Base-by-base conservation (phyloP, 2,329 filamentous ascomycete genomes). In the Epichloe sp. region DNA sequence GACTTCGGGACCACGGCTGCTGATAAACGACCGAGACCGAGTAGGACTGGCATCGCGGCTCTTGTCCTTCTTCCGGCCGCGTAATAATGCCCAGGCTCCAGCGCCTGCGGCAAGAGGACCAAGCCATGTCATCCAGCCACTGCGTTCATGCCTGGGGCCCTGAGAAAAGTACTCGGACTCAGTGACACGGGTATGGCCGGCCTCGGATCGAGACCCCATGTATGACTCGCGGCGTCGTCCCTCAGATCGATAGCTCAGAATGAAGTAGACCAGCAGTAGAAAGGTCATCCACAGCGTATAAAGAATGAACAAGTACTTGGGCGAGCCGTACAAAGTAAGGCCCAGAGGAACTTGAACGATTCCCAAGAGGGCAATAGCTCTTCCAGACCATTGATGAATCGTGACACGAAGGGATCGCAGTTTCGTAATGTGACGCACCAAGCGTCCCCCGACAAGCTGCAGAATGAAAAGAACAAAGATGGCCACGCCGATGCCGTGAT, bases 321-420 rank as follows among this genome's bases (percentile, higher is more conserved):
- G 91, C 34, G 90, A 95, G 5, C 93, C 93, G 61, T 96, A 98
- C 1, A 98, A 74, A 0, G 90, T 90, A 45, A 98, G 74, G 0
- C 93, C 93, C 0, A 98, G 75, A 0, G 93, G 86, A 11, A 98
- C 80, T 64, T 98, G 93, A 3, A 83, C 78, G 57, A 97, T 82
- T 0, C 88, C 93, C 4, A 98, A 73, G 17, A 97, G 68, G 3
- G 86, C 85, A 59, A 91, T 80, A 0, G 79, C 71, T 52, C 90
- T 77, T 17, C 93, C 93, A 17, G 86, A 70, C 88, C 93, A 96
- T 63, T 90, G 86, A 69, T 98, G 93, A 42, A 97, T 67, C 75
- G 86, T 75, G 38, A 74, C 66, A 19, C 77, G 70, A 14, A 78
- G 61, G 17, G 75, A 76, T 48, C 71, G 73, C 35, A 71, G 68